These are phyloP conservation scores for Phaeophleospora eucalypticola DNA, from an alignment of 2,329 filamentous ascomycete species.

Conservation along the genomic window DNA sequence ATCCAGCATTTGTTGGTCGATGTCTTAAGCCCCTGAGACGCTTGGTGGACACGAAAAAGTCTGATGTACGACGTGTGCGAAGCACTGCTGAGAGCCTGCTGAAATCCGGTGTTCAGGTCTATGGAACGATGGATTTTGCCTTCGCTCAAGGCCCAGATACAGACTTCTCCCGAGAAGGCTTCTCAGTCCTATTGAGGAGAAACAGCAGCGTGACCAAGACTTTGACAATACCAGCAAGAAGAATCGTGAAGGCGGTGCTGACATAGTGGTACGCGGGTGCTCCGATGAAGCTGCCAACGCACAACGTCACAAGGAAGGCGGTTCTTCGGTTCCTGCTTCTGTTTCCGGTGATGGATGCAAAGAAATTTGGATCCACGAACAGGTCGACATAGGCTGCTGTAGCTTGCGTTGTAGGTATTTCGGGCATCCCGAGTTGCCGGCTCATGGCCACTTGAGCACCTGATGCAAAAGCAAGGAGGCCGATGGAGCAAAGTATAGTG, in stretches of 20 bases:
- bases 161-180: no score
- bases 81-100: no score
- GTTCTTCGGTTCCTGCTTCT: conserved; percentile 49
- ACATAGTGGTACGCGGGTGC: conserved; percentile 40
- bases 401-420: conserved; percentile 63
- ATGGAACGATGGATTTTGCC: no score
- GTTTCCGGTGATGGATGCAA: conserved; percentile 41
- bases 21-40: no score
- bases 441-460: conserved; percentile 59
- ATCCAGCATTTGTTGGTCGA: no score
- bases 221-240: conserved; percentile 9
- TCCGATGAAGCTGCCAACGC: conserved; percentile 50
- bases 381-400: conserved; percentile 61
- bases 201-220: conserved; percentile 5
- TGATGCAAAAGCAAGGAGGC: conserved; percentile 52
- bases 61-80: no score
- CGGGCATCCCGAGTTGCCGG: conserved; percentile 52
- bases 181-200: conserved; percentile 4
- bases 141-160: not conserved
- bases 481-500: conserved; percentile 34
- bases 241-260: conserved; percentile 4
- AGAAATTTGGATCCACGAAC: conserved; percentile 52
- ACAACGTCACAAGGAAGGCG: conserved; percentile 48
- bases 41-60: no score
- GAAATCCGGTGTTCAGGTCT: no score